Evolutionary conservation across 2,329 filamentous ascomycete genomes (phyloP).

Genomic region (Hypoxylon sp.): DNA sequence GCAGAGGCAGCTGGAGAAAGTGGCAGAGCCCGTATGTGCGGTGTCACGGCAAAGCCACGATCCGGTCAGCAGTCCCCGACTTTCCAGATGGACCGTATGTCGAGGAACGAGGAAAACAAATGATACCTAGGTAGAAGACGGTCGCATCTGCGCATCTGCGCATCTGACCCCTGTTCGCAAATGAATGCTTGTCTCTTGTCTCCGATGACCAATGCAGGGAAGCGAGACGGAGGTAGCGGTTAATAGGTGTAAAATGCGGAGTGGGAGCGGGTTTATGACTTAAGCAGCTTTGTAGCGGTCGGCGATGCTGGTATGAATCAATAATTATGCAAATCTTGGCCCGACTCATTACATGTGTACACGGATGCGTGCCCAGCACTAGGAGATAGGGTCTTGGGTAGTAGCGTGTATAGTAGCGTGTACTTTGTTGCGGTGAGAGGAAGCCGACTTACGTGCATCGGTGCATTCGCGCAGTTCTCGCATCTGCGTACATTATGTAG

Average conservation of each 20-base stretch:
- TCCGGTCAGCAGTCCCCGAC: slow-evolving; percentile 44
- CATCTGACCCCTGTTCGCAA: slow-evolving; percentile 37
- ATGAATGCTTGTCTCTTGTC: slow-evolving; percentile 43
- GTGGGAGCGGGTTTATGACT: slow-evolving; percentile 46
- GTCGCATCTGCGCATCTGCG: too few species aligned
- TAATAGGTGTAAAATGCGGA: slow-evolving; percentile 25
- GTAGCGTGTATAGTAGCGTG: slow-evolving; percentile 10
- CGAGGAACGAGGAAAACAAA: slow-evolving; percentile 10
- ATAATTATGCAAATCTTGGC: slow-evolving; percentile 35
- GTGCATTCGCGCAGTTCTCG: slow-evolving; percentile 30
- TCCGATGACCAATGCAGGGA: slow-evolving; percentile 45
- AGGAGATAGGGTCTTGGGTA: not conserved
- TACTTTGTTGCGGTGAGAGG: slow-evolving; percentile 42
- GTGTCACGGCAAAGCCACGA: slow-evolving; percentile 43
- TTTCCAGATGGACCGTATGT: slow-evolving; percentile 38
- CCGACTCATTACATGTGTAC: slow-evolving; percentile 20
- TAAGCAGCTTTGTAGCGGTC: slow-evolving; percentile 41
- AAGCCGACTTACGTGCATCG: slow-evolving; percentile 34
- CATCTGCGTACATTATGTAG: slow-evolving; percentile 26
- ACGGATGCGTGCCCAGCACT: slow-evolving; percentile 6
- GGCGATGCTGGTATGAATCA: slow-evolving; percentile 37
- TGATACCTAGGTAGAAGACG: too few species aligned
- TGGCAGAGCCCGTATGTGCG: slow-evolving; percentile 12
- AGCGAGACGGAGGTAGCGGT: slow-evolving; percentile 35
- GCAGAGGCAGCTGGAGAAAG: not conserved